Percentiles rank a stretch among this genome's conserved stretches.
phyloP scores from a whole-genome alignment of 306 rosid genomes.

The Psophocarpus tetragonolobus region DNA sequence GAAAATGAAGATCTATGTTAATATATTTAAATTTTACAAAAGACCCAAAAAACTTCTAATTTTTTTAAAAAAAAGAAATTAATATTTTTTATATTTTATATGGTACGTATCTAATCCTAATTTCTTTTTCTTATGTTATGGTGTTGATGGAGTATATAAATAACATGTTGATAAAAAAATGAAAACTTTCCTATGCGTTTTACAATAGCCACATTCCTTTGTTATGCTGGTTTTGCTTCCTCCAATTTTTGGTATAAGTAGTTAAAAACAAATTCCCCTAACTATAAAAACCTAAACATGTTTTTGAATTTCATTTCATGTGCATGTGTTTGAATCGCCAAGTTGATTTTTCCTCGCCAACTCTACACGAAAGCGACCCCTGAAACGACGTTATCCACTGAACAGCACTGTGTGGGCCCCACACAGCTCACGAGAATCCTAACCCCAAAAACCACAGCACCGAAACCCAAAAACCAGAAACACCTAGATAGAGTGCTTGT shows the following conservation, averaged over 20 bases:
- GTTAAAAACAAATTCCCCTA: not conserved
- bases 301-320: not conserved
- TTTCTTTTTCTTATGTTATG: too few relatives aligned
- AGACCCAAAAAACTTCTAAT: too few relatives aligned
- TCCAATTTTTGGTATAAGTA: not conserved
- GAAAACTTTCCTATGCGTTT: not conserved
- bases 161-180: too few relatives aligned
- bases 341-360: not conserved
- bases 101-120: too few relatives aligned
- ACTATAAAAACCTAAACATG: too few relatives aligned
- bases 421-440: constrained; percentile 15
- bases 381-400: constrained; percentile 39
- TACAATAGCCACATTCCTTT: not conserved
- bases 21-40: too few relatives aligned
- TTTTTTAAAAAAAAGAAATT: too few relatives aligned
- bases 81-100: too few relatives aligned
- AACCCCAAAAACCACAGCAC: not conserved
- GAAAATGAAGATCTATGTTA: too few relatives aligned
- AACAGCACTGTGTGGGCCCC: not conserved
- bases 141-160: too few relatives aligned
- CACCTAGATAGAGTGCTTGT: too few relatives aligned
- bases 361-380: constrained; percentile 32
- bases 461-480: not conserved
- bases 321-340: not conserved
- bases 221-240: not conserved